Conservation (phyloP, 805 yeast species). For the Ogataea zsoltii region DNA sequence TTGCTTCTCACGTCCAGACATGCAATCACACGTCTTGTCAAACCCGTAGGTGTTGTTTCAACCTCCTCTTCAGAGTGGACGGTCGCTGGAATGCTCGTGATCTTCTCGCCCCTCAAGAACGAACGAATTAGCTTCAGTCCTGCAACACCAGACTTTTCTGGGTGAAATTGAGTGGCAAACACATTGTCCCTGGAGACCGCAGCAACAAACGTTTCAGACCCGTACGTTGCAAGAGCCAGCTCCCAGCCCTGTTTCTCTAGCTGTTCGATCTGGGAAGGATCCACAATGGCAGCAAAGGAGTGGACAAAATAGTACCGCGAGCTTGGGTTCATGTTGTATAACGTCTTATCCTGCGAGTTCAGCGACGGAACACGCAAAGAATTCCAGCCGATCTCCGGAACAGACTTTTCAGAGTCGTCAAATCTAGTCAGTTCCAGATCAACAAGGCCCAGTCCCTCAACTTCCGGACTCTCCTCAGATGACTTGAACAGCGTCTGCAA, state of each 20-base stretch:
- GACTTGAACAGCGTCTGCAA: slow-evolving; percentile 78
- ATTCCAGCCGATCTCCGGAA: slow-evolving; percentile 98
- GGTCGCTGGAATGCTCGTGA: slow-evolving; percentile 23
- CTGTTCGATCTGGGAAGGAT: slow-evolving; percentile 35
- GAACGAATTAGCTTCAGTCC: slow-evolving; percentile 77
- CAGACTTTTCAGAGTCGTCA: slow-evolving; percentile 65
- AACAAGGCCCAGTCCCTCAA: slow-evolving; percentile 60
- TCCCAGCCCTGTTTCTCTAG: slow-evolving; percentile 55
- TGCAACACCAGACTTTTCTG: slow-evolving; percentile 95
- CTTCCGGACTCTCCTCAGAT: slow-evolving; percentile 70
- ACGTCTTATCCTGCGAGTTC: slow-evolving; percentile 26
- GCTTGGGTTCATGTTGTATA: slow-evolving; percentile 65
- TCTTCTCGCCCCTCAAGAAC: slow-evolving; percentile 56
- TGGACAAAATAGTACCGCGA: slow-evolving; percentile 92
- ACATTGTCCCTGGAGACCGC: slow-evolving; percentile 75
- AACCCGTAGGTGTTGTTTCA: slow-evolving; percentile 47
- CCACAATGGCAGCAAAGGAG: slow-evolving; percentile 80
- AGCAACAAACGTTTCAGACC: slow-evolving; percentile 77
- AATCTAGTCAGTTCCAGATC: slow-evolving; percentile 60
- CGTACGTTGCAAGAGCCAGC: slow-evolving; percentile 71
- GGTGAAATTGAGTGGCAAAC: slow-evolving; percentile 97
- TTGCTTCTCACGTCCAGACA: slow-evolving; percentile 96
- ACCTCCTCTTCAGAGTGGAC: slow-evolving; percentile 8
- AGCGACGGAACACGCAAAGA: slow-evolving; percentile 23
- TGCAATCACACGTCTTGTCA: slow-evolving; percentile 90